Evolutionary conservation across 2,329 filamentous ascomycete species (phyloP).

Genomic region (Coniochaeta sp.): DNA sequence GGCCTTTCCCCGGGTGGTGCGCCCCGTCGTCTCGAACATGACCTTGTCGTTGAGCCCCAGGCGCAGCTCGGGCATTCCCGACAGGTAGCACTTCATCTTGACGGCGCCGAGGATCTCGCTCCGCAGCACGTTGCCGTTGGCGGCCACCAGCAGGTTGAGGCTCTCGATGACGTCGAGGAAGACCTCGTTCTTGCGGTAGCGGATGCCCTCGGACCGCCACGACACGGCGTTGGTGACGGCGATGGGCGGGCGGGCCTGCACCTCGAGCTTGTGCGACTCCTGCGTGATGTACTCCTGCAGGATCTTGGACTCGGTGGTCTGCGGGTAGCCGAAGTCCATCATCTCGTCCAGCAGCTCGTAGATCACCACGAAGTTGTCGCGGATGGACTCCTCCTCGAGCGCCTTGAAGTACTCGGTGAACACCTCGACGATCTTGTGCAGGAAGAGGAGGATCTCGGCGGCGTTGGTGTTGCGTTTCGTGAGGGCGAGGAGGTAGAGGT

Average conservation of each 20-base stretch:
- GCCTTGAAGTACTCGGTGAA: slow-evolving; percentile 99
- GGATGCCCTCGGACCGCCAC: slow-evolving; percentile 95
- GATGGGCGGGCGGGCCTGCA: slow-evolving; percentile 92
- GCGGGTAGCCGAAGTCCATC: slow-evolving; percentile 99
- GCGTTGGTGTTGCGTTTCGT: slow-evolving; percentile 99
- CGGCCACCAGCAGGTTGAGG: slow-evolving; percentile 88
- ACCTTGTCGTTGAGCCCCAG: slow-evolving; percentile 96
- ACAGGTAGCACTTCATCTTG: slow-evolving; percentile 99
- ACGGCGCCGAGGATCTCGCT: slow-evolving; percentile 95
- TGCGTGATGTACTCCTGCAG: slow-evolving; percentile 99
- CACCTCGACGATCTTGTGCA: slow-evolving; percentile 96
- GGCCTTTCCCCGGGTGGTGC: slow-evolving; percentile 88
- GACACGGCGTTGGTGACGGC: slow-evolving; percentile 97
- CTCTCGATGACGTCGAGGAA: slow-evolving; percentile 97
- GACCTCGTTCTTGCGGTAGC: slow-evolving; percentile 98
- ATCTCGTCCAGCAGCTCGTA: slow-evolving; percentile 98
- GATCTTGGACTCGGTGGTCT: slow-evolving; percentile 98
- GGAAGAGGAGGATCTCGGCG: slow-evolving; percentile 94
- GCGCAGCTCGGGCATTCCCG: slow-evolving; percentile 93
- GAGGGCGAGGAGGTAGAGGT: slow-evolving; percentile 93
- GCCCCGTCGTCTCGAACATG: slow-evolving; percentile 97
- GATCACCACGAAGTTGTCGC: slow-evolving; percentile 98
- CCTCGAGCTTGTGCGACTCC: slow-evolving; percentile 96
- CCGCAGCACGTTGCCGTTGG: slow-evolving; percentile 89
- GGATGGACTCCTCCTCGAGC: slow-evolving; percentile 94